Evolutionary conservation across 2,329 filamentous ascomycete genomes (phyloP).

Genomic region (Fusarium chaquense): DNA sequence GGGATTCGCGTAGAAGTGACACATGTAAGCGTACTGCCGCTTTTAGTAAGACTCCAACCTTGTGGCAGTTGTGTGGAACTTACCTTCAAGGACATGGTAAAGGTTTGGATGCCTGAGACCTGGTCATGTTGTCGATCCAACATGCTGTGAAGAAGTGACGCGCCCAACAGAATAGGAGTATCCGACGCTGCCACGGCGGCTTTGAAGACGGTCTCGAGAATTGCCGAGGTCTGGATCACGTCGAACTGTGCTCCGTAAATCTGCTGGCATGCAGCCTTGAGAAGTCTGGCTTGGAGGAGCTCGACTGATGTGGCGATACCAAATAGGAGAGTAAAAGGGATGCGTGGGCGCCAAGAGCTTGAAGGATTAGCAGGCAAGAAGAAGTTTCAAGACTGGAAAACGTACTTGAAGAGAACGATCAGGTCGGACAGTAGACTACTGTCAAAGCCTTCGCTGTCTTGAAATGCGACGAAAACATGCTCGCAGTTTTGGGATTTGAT

Average conservation of each 20-base stretch:
- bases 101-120: conserved; percentile 79
- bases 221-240: conserved; percentile 77
- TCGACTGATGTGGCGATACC: conserved; percentile 86
- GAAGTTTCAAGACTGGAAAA: conserved; percentile 9
- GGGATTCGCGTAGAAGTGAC: conserved; percentile 84
- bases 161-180: conserved; percentile 71
- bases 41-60: conserved; percentile 15
- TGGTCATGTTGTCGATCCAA: conserved; percentile 81
- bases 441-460: conserved; percentile 87
- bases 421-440: conserved; percentile 77
- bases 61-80: conserved; percentile 10
- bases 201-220: conserved; percentile 79
- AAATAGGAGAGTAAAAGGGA: conserved; percentile 82
- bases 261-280: conserved; percentile 74
- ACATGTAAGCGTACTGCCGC: conserved; percentile 83
- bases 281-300: conserved; percentile 79
- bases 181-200: conserved; percentile 70
- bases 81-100: conserved; percentile 77
- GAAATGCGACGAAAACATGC: conserved; percentile 78
- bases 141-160: conserved; percentile 70
- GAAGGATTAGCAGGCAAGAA: conserved; percentile 48
- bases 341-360: conserved; percentile 76
- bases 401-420: conserved; percentile 75
- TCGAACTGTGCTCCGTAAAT: conserved; percentile 81
- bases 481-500: conserved; percentile 64